Percentiles rank a stretch among this genome's conserved stretches.
These are phyloP conservation scores for Elsinoe australis DNA, from an alignment of 2,329 filamentous ascomycete genomes.

Conservation along the genomic window DNA sequence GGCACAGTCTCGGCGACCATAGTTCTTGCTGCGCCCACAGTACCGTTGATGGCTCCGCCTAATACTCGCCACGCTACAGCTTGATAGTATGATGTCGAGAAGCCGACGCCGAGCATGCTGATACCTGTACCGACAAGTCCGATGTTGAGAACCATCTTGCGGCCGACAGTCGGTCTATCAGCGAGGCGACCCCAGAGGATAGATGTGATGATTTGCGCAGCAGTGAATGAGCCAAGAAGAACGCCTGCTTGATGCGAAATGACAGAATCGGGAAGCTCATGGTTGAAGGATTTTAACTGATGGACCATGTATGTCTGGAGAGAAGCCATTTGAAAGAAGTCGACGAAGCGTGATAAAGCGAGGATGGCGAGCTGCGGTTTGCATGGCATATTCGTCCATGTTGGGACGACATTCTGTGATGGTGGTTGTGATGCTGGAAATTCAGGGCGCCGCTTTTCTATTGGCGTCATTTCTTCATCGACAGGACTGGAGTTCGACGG, in stretches of 20 bases:
- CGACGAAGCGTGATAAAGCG: conserved; percentile 36
- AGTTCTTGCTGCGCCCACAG: conserved; percentile 36
- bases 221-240: conserved; percentile 37
- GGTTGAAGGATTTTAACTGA: conserved; percentile 37
- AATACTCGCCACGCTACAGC: conserved; percentile 36
- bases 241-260: conserved; percentile 38
- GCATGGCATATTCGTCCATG: conserved; percentile 37
- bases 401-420: conserved; percentile 23
- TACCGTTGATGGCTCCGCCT: conserved; percentile 37
- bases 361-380: conserved; percentile 37
- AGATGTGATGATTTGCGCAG: conserved; percentile 37
- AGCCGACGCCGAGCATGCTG: conserved; percentile 35
- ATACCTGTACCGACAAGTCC: conserved; percentile 35
- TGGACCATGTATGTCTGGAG: conserved; percentile 40
- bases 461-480: conserved; percentile 14
- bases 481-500: neutral
- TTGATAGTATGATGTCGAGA: conserved; percentile 35
- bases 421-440: conserved; percentile 16
- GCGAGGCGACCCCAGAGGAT: conserved; percentile 37
- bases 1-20: conserved; percentile 36
- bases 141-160: conserved; percentile 35
- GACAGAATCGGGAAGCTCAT: conserved; percentile 40
- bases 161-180: conserved; percentile 39
- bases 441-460: conserved; percentile 3
- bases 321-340: conserved; percentile 40